phyloP scores from a whole-genome alignment of 2,329 filamentous ascomycete species.

The Neofusicoccum laricinum region DNA sequence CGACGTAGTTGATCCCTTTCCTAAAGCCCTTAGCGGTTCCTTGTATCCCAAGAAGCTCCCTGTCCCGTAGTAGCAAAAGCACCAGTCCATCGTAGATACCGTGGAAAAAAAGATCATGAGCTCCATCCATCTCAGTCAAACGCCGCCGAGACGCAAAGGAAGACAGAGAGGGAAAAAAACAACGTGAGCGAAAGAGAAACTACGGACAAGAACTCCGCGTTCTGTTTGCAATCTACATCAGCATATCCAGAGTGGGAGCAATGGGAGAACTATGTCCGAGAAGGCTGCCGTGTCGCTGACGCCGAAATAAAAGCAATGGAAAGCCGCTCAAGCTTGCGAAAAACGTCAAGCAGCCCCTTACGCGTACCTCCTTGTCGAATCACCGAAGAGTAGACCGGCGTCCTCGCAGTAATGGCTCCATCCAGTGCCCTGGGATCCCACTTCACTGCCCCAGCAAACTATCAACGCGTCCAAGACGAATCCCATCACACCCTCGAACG shows the following conservation, averaged over 20 bases:
- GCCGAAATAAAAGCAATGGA: neutral
- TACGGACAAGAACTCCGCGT: neutral
- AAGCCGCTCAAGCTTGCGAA: neutral
- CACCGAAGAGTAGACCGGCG: conserved; percentile 83
- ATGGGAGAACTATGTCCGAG: neutral
- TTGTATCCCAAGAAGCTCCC: neutral
- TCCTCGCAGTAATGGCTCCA: conserved; percentile 83
- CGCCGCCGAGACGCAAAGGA: neutral
- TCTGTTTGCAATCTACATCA: conserved; percentile 3
- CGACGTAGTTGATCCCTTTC: neutral
- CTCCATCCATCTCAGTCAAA: conserved; percentile 4
- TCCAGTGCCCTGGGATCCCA: conserved; percentile 52
- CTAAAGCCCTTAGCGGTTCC: neutral
- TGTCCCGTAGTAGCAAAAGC: no score
- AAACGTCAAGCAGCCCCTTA: neutral
- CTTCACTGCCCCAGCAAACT: conserved; percentile 92
- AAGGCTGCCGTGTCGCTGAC: neutral
- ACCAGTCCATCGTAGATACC: neutral
- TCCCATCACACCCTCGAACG: conserved; percentile 84
- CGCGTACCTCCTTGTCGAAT: conserved; percentile 32
- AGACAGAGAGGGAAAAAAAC: neutral
- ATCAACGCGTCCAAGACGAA: conserved; percentile 85
- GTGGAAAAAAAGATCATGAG: neutral
- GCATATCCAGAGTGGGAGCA: neutral
- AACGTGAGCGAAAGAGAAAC: neutral